These are phyloP conservation scores for Lathyrus tuberosus DNA, from an alignment of 306 rosid species.

Conservation along the genomic window DNA sequence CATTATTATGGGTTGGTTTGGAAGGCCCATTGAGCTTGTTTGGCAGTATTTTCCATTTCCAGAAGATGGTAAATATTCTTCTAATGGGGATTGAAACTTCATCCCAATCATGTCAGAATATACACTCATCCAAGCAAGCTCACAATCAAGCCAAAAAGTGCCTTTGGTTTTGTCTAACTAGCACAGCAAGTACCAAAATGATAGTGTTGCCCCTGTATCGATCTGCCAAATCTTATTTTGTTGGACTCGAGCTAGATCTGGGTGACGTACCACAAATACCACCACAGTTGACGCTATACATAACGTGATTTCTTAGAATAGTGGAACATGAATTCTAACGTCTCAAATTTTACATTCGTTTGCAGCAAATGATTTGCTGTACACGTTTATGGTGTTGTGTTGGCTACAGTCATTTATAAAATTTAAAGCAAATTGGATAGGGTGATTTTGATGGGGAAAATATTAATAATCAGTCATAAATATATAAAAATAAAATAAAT, in stretches of 20 bases:
- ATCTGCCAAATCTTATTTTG: slow-evolving; percentile 2
- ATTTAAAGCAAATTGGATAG: too few species aligned
- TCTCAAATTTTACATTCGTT: not conserved
- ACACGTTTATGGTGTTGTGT: not conserved
- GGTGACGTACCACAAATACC: slow-evolving; percentile 15
- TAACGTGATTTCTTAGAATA: not conserved
- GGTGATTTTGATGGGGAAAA: too few species aligned
- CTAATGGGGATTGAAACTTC: not conserved
- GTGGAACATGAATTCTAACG: not conserved
- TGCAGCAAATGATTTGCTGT: too few species aligned
- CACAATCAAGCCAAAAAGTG: not conserved
- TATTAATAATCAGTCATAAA: too few species aligned
- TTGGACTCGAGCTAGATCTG: slow-evolving; percentile 14
- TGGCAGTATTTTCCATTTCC: not conserved
- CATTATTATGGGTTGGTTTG: not conserved
- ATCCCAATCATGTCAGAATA: not conserved
- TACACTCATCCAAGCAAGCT: not conserved
- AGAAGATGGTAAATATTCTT: not conserved
- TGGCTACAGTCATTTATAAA: not conserved
- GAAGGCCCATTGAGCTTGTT: not conserved
- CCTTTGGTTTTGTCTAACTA: slow-evolving; percentile 22
- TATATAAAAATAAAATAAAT: too few species aligned
- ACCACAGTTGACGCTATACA: not conserved
- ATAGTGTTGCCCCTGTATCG: not conserved
- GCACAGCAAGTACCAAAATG: not conserved